These are phyloP conservation scores for Tetrahymena borealis DNA, from an alignment of 73 alveolate genomes.

Conservation along the genomic window DNA sequence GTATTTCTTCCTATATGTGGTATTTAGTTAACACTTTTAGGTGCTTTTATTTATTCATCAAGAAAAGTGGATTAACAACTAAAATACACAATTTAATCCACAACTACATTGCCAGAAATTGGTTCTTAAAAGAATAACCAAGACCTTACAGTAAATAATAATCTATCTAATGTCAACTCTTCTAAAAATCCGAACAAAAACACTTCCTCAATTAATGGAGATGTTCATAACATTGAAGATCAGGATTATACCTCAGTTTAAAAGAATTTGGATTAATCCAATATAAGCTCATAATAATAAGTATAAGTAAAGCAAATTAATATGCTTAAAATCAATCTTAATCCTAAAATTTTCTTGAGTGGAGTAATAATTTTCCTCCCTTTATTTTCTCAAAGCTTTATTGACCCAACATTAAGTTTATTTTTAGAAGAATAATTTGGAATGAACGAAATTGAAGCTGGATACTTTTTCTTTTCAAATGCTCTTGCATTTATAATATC, in stretches of 20 bases:
- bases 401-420: background rate
- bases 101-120: too few species aligned
- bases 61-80: too few species aligned
- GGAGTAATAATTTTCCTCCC: background rate
- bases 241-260: background rate
- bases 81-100: too few species aligned
- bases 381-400: background rate
- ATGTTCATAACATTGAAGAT: background rate
- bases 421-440: background rate
- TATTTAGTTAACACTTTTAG: too few species aligned
- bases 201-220: too few species aligned
- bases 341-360: background rate
- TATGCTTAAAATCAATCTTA: background rate
- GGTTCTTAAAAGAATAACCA: too few species aligned
- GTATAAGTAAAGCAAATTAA: background rate
- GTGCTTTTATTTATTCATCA: too few species aligned
- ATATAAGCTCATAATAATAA: background rate
- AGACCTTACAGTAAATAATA: too few species aligned
- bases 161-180: too few species aligned
- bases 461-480: background rate
- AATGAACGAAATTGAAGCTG: background rate
- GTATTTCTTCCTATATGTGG: too few species aligned
- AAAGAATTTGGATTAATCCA: background rate
- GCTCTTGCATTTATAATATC: background rate
- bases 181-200: too few species aligned